Base-by-base conservation (phyloP, 139 green algal genomes). In the Nannochloris sp. region DNA sequence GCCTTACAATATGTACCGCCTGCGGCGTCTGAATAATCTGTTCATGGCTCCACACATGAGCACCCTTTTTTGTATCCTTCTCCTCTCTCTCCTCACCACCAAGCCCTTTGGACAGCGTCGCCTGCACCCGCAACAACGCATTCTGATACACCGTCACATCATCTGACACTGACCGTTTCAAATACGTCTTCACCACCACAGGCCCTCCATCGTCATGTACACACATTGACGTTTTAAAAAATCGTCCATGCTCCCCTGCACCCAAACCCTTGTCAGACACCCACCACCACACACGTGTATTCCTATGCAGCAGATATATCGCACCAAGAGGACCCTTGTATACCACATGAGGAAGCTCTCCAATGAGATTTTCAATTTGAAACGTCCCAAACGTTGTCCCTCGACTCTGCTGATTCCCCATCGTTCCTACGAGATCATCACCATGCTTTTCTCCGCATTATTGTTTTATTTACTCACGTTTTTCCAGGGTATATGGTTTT, bases 141-240 rank as follows among this genome's bases (percentile, higher is more conserved):
- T 83, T 73, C 64, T 89, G 83, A 67, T 95, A 90, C 4, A 69
- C 50, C 19, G 48, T 57, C 57, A 83, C 24, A 37, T 69, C 75
- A 57, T 37, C 63, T 4, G 78, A 44, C 18, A 84, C 84, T 2
- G 58, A 16, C 9, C 25, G 7, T 27, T 53, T 44, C 34, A 44
- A 55, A 4, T 40, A 49, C 15, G 18, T 83, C 80, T 97, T 97
- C 44, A 95, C 89, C 11, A 98, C 87, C 27, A 96, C 89, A 4
- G 91, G 72, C 1, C 90, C 90, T 8, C 85, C 90, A 18, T 93
- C 83, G 43, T 93, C 89, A 64, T 95, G 89, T 16, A 95, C 61
- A 56, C 86, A 95, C 29, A 93, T 71, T 23, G 91, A 51, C 2
- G 88, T 94, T 65, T 93, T 94, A 27, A 96, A 69, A 25, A 96